Evolutionary conservation across 1,284 basidiomycete genomes (phyloP), one percentile per base, ranked within the genome.

Genomic region (Phenoliferia sp.): DNA sequence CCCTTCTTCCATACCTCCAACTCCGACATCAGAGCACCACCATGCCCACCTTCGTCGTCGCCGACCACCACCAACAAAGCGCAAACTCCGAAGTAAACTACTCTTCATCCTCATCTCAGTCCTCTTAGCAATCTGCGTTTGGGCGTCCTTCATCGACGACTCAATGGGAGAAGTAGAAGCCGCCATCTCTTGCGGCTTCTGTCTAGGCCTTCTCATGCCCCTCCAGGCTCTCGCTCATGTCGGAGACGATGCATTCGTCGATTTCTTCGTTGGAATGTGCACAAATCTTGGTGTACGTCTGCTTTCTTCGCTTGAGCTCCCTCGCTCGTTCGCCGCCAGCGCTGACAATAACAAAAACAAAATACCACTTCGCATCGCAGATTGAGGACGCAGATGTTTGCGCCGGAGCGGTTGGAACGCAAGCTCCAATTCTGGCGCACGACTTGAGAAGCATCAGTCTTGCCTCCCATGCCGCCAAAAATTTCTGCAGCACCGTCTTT

Each of bases 361-460:
- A n/a, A n/a, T n/a, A n/a, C n/a, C n/a, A n/a, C n/a, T n/a, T n/a
- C n/a, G n/a, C n/a, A n/a, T n/a, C n/a, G 3, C 62, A 67, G 60
- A 73, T 81, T 58, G 79, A 80, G 63, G 81, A 82, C 68, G 73
- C 75, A 22, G 85, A 87, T 73, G 84, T 87, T 15, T 87, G 86
- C 74, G 78, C 80, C 59, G 86, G 86, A 29, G 77, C 82, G 2
- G 76, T 87, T 52, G 77, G 71, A 2, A 76, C 81, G 39, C 83
- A 85, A 75, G 86, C 83, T 4, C 85, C 85, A 12, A 84, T 86
- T 70, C 77, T 87, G 36, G 85, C 86, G 0, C 83, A 86, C 69
- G 82, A 82, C 65, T 76, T 87, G 31, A 82, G 85, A 15, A 78
- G 77, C 28, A 85, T 86, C 73, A 80, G 79, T 28, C 72, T 81